Conservation (phyloP, 345 rosid genomes). For the Salix viminalis region DNA sequence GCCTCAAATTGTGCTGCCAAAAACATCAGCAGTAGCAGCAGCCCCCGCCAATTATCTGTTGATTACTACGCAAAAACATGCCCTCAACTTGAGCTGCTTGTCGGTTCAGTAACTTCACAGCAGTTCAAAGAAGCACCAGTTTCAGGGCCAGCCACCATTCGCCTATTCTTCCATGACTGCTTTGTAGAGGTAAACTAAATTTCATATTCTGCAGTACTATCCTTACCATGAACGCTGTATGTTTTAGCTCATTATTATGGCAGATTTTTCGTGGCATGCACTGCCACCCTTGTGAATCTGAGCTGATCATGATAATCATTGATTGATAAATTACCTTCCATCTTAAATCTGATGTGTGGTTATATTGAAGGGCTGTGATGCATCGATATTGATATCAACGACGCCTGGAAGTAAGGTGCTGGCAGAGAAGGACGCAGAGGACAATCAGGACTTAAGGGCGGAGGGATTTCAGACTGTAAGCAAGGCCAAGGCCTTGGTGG, state of each 20-base stretch:
- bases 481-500: constrained; percentile 68
- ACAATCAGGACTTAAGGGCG: constrained; percentile 52
- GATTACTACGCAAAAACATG: constrained; percentile 66
- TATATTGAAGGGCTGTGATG: constrained; percentile 74
- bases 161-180: constrained; percentile 95
- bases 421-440: constrained; percentile 76
- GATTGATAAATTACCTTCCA: background rate
- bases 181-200: constrained; percentile 57
- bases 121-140: constrained; percentile 68
- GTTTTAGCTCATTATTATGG: background rate
- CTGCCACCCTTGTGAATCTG: background rate
- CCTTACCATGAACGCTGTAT: constrained; percentile 9
- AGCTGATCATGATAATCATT: background rate
- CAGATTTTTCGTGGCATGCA: background rate
- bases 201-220: background rate
- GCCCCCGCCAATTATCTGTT: constrained; percentile 39
- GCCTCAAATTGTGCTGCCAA: constrained; percentile 14
- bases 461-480: constrained; percentile 61
- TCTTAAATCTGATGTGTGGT: background rate
- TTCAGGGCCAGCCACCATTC: constrained; percentile 83
- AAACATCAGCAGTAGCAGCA: constrained; percentile 13
- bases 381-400: constrained; percentile 59
- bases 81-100: constrained; percentile 67
- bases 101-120: constrained; percentile 63
- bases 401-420: constrained; percentile 50